A percentile compares a stretch with the other conserved stretches of the same genome.
These are phyloP conservation scores for Cicer cuneatum DNA, from an alignment of 306 rosid genomes.

Conservation along the genomic window DNA sequence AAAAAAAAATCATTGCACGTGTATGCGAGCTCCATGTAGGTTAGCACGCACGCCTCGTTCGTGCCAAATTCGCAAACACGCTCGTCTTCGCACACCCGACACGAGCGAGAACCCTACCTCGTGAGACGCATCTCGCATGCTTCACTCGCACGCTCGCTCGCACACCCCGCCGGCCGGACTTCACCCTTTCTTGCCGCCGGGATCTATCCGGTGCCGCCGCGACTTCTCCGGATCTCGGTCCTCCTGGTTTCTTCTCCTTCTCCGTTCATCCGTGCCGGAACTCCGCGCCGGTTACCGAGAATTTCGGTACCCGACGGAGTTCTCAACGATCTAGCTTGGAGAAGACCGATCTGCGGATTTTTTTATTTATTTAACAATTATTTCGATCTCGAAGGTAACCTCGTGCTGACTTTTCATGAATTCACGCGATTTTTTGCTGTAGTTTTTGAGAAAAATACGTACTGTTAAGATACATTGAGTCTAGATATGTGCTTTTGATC, in stretches of 20 bases:
- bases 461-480: conserved; percentile 9
- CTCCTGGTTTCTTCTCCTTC: background rate
- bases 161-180: conserved; percentile 51
- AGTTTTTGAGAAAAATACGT: conserved; percentile 1
- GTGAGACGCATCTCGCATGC: conserved; percentile 60
- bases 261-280: conserved; percentile 19
- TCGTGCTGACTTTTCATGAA: conserved; percentile 9
- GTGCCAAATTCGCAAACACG: conserved; percentile 66
- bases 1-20: background rate
- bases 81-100: conserved; percentile 68
- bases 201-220: conserved; percentile 8
- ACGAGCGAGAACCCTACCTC: conserved; percentile 66
- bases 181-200: conserved; percentile 46
- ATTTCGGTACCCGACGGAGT: conserved; percentile 29
- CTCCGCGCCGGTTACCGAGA: conserved; percentile 57
- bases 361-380: conserved; percentile 16
- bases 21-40: background rate
- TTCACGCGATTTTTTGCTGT: background rate
- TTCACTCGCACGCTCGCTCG: conserved; percentile 69
- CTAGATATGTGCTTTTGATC: conserved; percentile 24
- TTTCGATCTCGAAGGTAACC: conserved; percentile 38
- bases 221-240: background rate
- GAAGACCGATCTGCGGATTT: conserved; percentile 41
- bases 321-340: conserved; percentile 31
- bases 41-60: conserved; percentile 60